phyloP scores from a whole-genome alignment of 805 yeast genomes.

The Suhomyces tanzawaensis region DNA sequence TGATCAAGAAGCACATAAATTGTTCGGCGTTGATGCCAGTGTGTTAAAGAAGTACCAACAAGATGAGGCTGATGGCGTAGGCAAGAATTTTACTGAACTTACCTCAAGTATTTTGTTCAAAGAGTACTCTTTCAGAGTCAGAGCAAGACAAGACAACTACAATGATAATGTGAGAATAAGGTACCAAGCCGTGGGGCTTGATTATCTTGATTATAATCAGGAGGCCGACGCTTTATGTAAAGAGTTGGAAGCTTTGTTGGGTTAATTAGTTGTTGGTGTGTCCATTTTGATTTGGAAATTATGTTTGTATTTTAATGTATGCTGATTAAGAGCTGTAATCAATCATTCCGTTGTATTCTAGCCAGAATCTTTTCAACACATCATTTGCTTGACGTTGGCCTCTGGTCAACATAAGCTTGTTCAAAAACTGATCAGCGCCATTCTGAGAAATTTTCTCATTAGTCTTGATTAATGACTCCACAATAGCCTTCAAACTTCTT shows the following conservation, averaged over 20 bases:
- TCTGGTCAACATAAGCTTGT: constrained; percentile 58
- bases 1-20: constrained; percentile 73
- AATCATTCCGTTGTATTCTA: constrained; percentile 53
- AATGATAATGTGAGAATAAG: constrained; percentile 76
- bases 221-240: constrained; percentile 61
- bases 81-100: constrained; percentile 38
- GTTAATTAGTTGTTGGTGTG: constrained; percentile 11
- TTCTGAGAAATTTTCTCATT: constrained; percentile 2
- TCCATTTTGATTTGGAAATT: not conserved
- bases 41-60: constrained; percentile 47
- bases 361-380: constrained; percentile 63
- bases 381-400: constrained; percentile 63
- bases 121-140: constrained; percentile 71
- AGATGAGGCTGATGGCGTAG: constrained; percentile 33
- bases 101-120: constrained; percentile 56
- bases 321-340: constrained; percentile 29
- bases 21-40: constrained; percentile 67
- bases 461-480: constrained; percentile 3
- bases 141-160: constrained; percentile 81
- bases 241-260: constrained; percentile 35
- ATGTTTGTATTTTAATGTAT: not conserved
- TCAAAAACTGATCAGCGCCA: constrained; percentile 36
- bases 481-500: constrained; percentile 18
- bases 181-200: constrained; percentile 59
- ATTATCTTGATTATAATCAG: constrained; percentile 50